Conservation (phyloP, 2,329 filamentous ascomycete species). For the Diaporthe destruens region DNA sequence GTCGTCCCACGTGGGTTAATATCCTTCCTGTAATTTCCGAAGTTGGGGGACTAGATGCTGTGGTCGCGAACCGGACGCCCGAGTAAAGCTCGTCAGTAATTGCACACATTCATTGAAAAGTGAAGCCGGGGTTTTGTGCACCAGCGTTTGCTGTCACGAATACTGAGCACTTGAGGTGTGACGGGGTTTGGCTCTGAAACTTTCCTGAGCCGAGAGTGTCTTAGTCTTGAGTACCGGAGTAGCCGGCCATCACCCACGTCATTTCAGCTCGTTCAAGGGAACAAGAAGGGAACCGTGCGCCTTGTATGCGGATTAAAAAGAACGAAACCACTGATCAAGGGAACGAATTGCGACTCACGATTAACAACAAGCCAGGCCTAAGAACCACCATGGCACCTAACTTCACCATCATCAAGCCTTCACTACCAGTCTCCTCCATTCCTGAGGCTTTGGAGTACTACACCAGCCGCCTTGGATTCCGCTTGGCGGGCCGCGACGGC, state of each 20-base stretch:
- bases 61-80: no score
- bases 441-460: constrained; percentile 30
- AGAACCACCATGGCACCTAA: constrained; percentile 1
- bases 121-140: no score
- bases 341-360: background rate
- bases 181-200: background rate
- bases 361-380: fast-evolving
- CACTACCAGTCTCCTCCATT: constrained; percentile 24
- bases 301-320: no score
- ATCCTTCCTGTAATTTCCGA: no score
- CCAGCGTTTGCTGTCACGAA: no score
- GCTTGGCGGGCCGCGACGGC: constrained; percentile 31
- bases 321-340: background rate
- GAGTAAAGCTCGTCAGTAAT: no score
- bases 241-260: background rate
- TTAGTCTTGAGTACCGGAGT: background rate
- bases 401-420: constrained; percentile 28
- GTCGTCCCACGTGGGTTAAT: no score
- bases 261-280: background rate
- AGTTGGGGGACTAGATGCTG: no score
- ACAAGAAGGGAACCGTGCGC: background rate
- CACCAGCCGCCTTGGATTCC: constrained; percentile 18
- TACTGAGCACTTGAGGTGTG: no score
- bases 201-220: background rate
- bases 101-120: no score